Evolutionary conservation across 2,329 filamentous ascomycete genomes (phyloP).

Genomic region (Furcasterigmium sp.): DNA sequence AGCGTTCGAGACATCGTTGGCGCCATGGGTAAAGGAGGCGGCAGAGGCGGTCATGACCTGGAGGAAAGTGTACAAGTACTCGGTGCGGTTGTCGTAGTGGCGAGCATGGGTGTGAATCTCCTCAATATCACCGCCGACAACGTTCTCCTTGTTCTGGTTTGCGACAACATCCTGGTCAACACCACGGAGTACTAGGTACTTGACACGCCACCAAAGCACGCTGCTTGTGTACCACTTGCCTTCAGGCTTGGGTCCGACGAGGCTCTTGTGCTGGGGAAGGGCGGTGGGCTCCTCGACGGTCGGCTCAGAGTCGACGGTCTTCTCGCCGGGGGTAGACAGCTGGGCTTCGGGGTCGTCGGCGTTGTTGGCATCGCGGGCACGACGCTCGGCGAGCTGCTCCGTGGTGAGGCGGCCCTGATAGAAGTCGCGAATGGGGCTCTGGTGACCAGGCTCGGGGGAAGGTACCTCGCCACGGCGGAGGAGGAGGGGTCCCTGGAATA

Average conservation of each 20-base stretch:
- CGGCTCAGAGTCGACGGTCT: constrained; percentile 13
- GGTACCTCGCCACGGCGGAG: constrained; percentile 29
- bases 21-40: constrained; percentile 60
- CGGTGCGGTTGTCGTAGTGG: constrained; percentile 58
- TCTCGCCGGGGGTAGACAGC: background rate
- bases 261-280: constrained; percentile 11
- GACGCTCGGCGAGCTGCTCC: constrained; percentile 35
- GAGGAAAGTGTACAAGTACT: constrained; percentile 56
- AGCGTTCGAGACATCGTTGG: constrained; percentile 61
- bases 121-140: constrained; percentile 46
- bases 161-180: constrained; percentile 26
- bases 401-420: constrained; percentile 44
- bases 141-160: constrained; percentile 24
- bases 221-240: constrained; percentile 31
- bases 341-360: constrained; percentile 22
- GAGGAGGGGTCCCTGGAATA: constrained; percentile 42
- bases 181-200: constrained; percentile 36
- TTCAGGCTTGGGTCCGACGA: constrained; percentile 25
- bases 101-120: constrained; percentile 50
- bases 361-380: constrained; percentile 18
- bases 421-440: constrained; percentile 36
- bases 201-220: constrained; percentile 33
- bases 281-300: background rate
- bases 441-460: constrained; percentile 26
- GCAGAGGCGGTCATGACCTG: constrained; percentile 57